Evolutionary conservation across 1,284 basidiomycete species (phyloP).

Genomic region (Ceratobasidium sp.): DNA sequence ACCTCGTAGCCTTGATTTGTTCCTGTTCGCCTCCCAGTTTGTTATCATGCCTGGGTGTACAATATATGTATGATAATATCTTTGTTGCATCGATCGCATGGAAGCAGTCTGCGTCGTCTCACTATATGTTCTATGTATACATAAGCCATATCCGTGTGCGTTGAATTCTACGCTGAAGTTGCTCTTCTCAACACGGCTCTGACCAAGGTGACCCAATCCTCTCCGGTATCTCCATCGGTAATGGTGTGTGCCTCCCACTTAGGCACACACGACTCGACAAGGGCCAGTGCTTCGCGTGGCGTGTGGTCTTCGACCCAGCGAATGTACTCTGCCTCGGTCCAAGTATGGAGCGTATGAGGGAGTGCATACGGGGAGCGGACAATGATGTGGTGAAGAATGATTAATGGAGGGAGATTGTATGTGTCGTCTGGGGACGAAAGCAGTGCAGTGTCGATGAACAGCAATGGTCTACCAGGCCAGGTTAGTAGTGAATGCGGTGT

Average conservation of each 20-base stretch:
- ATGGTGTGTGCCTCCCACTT: constrained; percentile 64
- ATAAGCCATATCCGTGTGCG: too few relatives aligned
- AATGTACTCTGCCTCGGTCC: constrained; percentile 93
- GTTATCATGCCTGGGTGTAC: too few relatives aligned
- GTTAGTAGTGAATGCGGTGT: neutral
- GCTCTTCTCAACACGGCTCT: constrained; percentile 34
- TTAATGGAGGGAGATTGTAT: constrained; percentile 74
- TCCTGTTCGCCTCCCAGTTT: too few relatives aligned
- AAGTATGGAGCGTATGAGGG: constrained; percentile 85
- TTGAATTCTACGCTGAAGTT: constrained; percentile 9
- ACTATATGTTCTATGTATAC: too few relatives aligned
- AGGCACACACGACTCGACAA: constrained; percentile 70
- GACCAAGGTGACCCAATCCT: constrained; percentile 42
- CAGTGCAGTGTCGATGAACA: constrained; percentile 81
- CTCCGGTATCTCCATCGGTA: constrained; percentile 60
- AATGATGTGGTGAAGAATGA: constrained; percentile 89
- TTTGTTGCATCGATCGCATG: too few relatives aligned
- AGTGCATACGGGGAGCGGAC: constrained; percentile 86
- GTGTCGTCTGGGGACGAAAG: constrained; percentile 72
- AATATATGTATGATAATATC: too few relatives aligned
- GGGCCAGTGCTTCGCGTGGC: constrained; percentile 70
- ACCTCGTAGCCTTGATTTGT: too few relatives aligned
- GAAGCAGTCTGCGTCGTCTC: too few relatives aligned
- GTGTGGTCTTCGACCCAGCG: constrained; percentile 83
- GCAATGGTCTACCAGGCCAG: constrained; percentile 64